Base-by-base conservation (phyloP, 2,329 filamentous ascomycete genomes). In the Colletotrichum australisinense region DNA sequence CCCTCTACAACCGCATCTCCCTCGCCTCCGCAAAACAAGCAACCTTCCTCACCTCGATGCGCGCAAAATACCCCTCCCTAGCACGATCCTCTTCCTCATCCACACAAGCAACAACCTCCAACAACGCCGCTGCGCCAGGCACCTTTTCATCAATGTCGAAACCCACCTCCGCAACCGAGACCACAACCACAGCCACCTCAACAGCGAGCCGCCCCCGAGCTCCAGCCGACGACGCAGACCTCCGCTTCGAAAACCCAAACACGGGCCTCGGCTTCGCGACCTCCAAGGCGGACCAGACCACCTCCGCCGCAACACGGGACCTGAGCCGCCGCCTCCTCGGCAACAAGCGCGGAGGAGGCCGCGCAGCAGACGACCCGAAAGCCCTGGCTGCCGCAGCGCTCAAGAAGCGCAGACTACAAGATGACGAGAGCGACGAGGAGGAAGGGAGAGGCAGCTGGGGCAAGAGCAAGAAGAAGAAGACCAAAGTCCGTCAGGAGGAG, bases 1-100 rank as follows among this genome's bases (percentile, higher is more conserved):
- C 82, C 68, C 76, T 85, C 62, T 78, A 83, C 73, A 87, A 87
- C 81, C 80, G 80, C 72, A 83, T 87, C 69, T 81, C 83, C 69
- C 80, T 87, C 65, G 78, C 82, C 76, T 75, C 83, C 52, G 76
- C 84, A 65, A 79, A 80, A 11, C 81, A 81, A 69, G 76, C 80
- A 5, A 78, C 78, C 32, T 76, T 85, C 68, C 79, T 84, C 24
- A 76, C 78, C 24, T 78, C 77, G 26, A 72, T 78, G 57, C 74
- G 74, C 69, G 58, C 69, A 11, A 76, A 74, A 7, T 68, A 76
- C 60, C 69, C 72, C 1, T 73, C 69, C 26, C 49, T 58, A 64
- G 60, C 58, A 52, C 75, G 60, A 19, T 65, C 75, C 46, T 62
- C 73, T 24, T 59, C 75, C 14, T 8, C 67, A 5, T 64, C 72